Evolutionary conservation across 371 early-diverging fungal genomes (phyloP), one percentile per base, ranked within the genome.

Genomic region (Mortierella polycephala): DNA sequence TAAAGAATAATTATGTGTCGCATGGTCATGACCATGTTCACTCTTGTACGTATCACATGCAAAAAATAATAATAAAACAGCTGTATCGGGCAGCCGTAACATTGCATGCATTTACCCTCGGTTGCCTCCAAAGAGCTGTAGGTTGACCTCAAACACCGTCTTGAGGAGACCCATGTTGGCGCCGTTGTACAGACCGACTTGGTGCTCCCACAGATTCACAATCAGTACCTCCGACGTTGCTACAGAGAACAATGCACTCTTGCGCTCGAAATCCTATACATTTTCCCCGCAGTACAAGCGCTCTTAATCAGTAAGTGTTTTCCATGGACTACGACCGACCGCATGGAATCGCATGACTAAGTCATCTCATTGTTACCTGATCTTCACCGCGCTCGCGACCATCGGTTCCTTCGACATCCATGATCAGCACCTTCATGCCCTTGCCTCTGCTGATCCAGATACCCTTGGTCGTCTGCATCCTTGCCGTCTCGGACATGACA

Each of bases 321-420:
- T 30, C 30, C 30, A 30, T 30, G 4, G 30, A 30, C 30, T 30
- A 30, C 30, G 30, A 30, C 30, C 30, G 30, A 30, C 30, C 30
- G 30, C 30, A 30, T 30, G 30, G 30, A 30, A 30, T 30, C 30
- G 4, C 30, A 30, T 30, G 30, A 30, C 4, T 30, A 2, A 30
- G 30, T 30, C 30, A 30, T 45, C 23, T 42, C 20, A 18, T 21
- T 44, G 16, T 58, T 83, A 90, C 90, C 84, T 98, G 98, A 76
- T 99, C 95, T 84, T 99, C 99, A 62, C 99, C 98, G 57, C 96
- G 93, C 81, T 98, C 99, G 55, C 99, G 92, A 51, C 99, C 99
- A 79, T 99, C 99, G 3, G 98, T 98, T 57, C 99, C 99, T 79
- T 99, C 99, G 6, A 99, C 99, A 83, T 99, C 99, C 90, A 98